Conservation (phyloP, 345 rosid species). For the Pistacia vera region DNA sequence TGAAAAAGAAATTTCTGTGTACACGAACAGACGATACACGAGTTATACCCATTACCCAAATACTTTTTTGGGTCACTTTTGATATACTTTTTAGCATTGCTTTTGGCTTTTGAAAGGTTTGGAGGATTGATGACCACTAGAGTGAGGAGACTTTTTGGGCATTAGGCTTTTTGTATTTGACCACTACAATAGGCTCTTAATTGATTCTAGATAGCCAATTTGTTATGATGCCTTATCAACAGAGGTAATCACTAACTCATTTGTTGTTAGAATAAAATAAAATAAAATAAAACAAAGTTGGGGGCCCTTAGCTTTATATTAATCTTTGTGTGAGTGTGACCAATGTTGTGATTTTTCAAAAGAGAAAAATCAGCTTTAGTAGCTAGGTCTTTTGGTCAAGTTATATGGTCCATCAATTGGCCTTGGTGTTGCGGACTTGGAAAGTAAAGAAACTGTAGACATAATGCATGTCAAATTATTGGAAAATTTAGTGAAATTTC, state of each 20-base stretch:
- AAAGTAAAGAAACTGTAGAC: too few relatives aligned
- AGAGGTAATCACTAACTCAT: neutral
- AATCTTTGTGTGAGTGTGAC: neutral
- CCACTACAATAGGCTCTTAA: neutral
- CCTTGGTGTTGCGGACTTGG: too few relatives aligned
- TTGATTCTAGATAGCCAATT: neutral
- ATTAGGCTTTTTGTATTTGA: conserved; percentile 6
- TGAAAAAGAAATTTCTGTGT: too few relatives aligned
- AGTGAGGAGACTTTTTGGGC: conserved; percentile 6
- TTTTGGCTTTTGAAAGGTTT: conserved; percentile 23
- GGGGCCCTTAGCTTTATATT: neutral
- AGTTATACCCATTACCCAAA: too few relatives aligned
- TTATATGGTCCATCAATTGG: too few relatives aligned
- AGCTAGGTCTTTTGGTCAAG: too few relatives aligned
- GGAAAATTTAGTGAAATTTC: too few relatives aligned
- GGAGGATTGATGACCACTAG: conserved; percentile 26
- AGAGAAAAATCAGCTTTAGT: too few relatives aligned
- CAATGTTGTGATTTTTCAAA: neutral
- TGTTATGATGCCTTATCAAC: conserved; percentile 2
- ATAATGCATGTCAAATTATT: too few relatives aligned
- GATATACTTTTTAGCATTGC: conserved; percentile 25
- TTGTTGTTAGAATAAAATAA: neutral
- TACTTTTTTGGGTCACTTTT: neutral
- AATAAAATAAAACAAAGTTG: neutral
- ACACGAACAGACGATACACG: too few relatives aligned